phyloP scores from a whole-genome alignment of 2,329 filamentous ascomycete species.

The Daldinia eschscholtzii region DNA sequence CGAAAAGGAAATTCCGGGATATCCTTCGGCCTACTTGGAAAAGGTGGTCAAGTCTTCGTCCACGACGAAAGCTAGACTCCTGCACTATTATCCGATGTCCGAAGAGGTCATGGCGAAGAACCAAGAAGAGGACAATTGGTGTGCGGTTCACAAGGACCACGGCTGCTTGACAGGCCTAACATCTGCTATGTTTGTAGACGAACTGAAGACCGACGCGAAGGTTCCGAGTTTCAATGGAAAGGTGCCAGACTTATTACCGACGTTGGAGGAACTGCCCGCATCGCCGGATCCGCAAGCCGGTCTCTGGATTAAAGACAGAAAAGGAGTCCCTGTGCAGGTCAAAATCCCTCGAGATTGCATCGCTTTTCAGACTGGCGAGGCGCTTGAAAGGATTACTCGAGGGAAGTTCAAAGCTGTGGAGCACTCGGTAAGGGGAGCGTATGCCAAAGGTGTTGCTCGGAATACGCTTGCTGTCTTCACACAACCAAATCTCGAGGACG shows the following conservation, averaged over 20 bases:
- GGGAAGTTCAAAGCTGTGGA: constrained; percentile 94
- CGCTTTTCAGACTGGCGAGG: constrained; percentile 95
- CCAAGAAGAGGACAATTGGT: constrained; percentile 87
- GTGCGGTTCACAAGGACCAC: constrained; percentile 89
- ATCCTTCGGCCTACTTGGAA: constrained; percentile 84
- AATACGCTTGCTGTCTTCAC: constrained; percentile 98
- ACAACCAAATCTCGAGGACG: constrained; percentile 89
- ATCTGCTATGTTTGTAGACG: constrained; percentile 95
- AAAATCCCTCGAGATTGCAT: constrained; percentile 91
- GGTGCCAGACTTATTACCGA: constrained; percentile 55
- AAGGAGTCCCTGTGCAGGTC: constrained; percentile 87
- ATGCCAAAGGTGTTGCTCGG: constrained; percentile 72
- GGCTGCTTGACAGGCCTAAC: constrained; percentile 95
- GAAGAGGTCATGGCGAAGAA: constrained; percentile 53
- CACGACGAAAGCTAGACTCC: constrained; percentile 88
- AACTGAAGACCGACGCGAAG: constrained; percentile 60
- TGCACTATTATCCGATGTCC: constrained; percentile 89
- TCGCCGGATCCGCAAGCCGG: constrained; percentile 89
- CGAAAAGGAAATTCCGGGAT: constrained; percentile 79
- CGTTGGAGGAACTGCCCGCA: constrained; percentile 76
- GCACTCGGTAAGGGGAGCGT: constrained; percentile 89
- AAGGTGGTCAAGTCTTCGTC: constrained; percentile 86
- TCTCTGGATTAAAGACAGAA: constrained; percentile 92
- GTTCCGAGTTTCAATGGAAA: constrained; percentile 54
- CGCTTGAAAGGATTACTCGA: constrained; percentile 89